phyloP scores from a whole-genome alignment of 805 yeast genomes.

The Zygoascus bituminiphila region DNA sequence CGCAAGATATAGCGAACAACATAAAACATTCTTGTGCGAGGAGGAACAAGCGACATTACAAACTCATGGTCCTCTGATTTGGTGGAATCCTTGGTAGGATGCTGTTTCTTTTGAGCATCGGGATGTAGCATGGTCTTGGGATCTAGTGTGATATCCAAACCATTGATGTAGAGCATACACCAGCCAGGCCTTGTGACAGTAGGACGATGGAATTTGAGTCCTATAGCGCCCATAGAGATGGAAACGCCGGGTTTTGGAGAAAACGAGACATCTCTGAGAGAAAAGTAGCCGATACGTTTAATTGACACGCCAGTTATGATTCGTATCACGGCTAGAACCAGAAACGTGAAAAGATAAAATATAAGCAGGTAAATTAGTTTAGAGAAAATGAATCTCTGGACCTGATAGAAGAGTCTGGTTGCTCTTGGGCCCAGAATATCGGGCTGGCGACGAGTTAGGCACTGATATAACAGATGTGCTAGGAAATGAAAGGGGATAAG shows the following conservation, averaged over 20 bases:
- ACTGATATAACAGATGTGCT: too few species aligned
- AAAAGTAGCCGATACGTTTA: conserved; percentile 35
- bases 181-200: conserved; percentile 35
- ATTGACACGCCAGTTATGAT: conserved; percentile 34
- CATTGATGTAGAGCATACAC: conserved; percentile 27
- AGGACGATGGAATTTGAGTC: conserved; percentile 32
- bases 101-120: background rate
- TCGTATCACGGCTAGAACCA: conserved; percentile 31
- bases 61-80: conserved; percentile 7
- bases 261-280: conserved; percentile 30
- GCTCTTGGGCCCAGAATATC: conserved; percentile 1
- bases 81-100: conserved; percentile 1
- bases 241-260: conserved; percentile 29
- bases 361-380: conserved; percentile 14
- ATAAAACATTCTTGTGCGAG: conserved; percentile 16
- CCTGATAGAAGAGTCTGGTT: conserved; percentile 5
- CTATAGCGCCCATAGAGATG: conserved; percentile 29
- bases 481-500: too few species aligned
- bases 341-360: conserved; percentile 28
- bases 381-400: conserved; percentile 14
- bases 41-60: conserved; percentile 21
- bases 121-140: conserved; percentile 12
- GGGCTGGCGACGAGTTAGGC: too few species aligned
- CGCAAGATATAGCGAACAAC: conserved; percentile 15
- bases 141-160: conserved; percentile 28